phyloP scores from a whole-genome alignment of 2,329 filamentous ascomycete species.

The Thelonectria rubi region DNA sequence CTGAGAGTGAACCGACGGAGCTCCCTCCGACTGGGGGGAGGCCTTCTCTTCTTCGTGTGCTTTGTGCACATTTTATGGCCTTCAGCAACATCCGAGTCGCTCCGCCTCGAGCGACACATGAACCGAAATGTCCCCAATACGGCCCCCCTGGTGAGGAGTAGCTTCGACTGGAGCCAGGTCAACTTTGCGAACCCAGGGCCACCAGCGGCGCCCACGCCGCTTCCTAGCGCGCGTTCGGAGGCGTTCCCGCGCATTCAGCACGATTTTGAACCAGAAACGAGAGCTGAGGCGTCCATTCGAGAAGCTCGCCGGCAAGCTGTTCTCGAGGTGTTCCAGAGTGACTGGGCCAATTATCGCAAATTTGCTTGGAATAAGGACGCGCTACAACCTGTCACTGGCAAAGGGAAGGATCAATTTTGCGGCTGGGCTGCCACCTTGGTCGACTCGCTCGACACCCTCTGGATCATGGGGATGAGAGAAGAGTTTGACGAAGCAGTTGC shows the following conservation, averaged over 20 bases:
- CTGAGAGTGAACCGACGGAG: slow-evolving; percentile 7
- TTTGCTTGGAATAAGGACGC: slow-evolving; percentile 64
- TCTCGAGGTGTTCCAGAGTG: slow-evolving; percentile 51
- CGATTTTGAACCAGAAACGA: neutral
- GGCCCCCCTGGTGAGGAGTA: slow-evolving; percentile 10
- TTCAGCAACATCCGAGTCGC: slow-evolving; percentile 4
- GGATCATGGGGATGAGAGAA: slow-evolving; percentile 67
- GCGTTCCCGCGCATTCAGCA: slow-evolving; percentile 15
- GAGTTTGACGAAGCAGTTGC: slow-evolving; percentile 65
- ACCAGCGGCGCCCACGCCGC: neutral
- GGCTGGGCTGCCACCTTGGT: slow-evolving; percentile 68
- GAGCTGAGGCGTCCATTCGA: neutral
- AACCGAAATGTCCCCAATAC: slow-evolving; percentile 4
- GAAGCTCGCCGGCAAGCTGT: slow-evolving; percentile 51
- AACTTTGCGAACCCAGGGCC: neutral
- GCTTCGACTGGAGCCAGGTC: slow-evolving; percentile 20
- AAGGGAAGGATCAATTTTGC: slow-evolving; percentile 58
- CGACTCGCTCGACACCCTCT: slow-evolving; percentile 68
- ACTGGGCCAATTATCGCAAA: slow-evolving; percentile 61
- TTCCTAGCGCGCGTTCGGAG: neutral
- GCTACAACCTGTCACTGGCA: slow-evolving; percentile 58
- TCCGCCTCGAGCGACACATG: slow-evolving; percentile 11
- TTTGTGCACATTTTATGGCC: slow-evolving; percentile 18
- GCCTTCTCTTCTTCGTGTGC: slow-evolving; percentile 5
- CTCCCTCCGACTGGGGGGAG: slow-evolving; percentile 7